Evolutionary conservation across 2,329 filamentous ascomycete species (phyloP), one percentile per base, ranked within the genome.

Genomic region (Cercospora canescens): DNA sequence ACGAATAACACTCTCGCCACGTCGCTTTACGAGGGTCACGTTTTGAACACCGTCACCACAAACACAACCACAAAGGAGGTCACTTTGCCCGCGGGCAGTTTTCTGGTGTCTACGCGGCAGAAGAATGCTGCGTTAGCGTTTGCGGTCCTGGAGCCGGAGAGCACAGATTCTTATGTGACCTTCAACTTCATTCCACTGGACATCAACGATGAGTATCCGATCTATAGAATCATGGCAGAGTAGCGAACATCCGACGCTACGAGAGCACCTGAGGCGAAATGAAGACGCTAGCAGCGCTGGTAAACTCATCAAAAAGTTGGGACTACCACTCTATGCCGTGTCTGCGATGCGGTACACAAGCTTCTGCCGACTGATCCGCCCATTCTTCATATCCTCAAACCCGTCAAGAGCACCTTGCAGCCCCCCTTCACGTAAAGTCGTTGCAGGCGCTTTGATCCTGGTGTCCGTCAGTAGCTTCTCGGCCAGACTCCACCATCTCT

Each of bases 291-390:
- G 26, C 3, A 28, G 7, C 6, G 30, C n/a, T 56, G 28, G 16
- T 35, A 2, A 21, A n/a, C 28, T 2, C 35, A 6, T 24, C 7
- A 9, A 18, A 35, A 9, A 21, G 6, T 32, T 16, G 16, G 6
- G 4, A 16, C 16, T n/a, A 14, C 45, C 45, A 61, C 11, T 11
- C 48, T 58, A 64, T n/a, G 64, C 56, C 6, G 69, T 67, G 14
- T 70, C 68, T 12, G 39, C 58, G 28, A 70, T 67, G 12, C 66
- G 69, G 50, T 84, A 84, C n/a, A 84, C 81, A 65, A 84, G 67
- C 75, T 85, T 84, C 69, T 78, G 73, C 5, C 79, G 80, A 66
- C 79, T 81, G 37, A 84, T 79, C 67, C 80, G 82, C 8, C 77
- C 78, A 24, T 80, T 70, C 73, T 76, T 80, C 71, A 84, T 66